Evolutionary conservation across 2,329 filamentous ascomycete genomes (phyloP), one percentile per base, ranked within the genome.

Genomic region (Coniella lustricola): DNA sequence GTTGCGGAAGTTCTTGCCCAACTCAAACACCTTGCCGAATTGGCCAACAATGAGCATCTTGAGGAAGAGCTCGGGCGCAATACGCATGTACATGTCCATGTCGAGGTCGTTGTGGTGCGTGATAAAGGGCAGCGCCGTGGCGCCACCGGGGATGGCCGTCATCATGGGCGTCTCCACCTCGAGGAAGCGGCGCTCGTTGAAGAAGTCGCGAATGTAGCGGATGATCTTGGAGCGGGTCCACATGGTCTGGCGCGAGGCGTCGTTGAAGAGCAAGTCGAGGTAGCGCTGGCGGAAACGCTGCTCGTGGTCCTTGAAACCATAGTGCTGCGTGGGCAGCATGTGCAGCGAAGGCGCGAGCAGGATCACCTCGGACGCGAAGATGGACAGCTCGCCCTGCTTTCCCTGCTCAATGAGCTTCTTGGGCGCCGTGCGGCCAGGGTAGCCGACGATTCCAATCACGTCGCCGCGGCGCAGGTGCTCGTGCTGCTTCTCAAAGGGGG

Each of bases 141-240:
- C 93, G 64, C 93, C 93, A 58, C 93, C 94, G 25, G 93, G 90
- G 63, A 95, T 95, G 61, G 87, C 81, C 66, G 95, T 94, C 79
- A 98, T 90, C 81, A 97, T 96, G 4, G 93, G 91, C 0, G 93
- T 98, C 71, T 97, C 89, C 21, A 97, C 90, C 66, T 96, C 90
- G 48, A 90, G 76, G 67, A 98, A 98, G 60, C 91, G 87, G 46
- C 85, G 79, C 58, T 84, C 79, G 60, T 96, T 87, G 59, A 98
- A 88, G 76, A 85, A 98, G 60, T 81, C 79, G 57, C 93, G 87
- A 57, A 98, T 85, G 64, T 89, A 96, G 53, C 80, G 82, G 63
- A 95, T 81, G 62, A 97, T 90, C 78, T 88, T 90, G 61, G 88
- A 82, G 48, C 93, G 81, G 34, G 87, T 90, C 60, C 89, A 77